Evolutionary conservation across 805 yeast species (phyloP), one percentile per base, ranked within the genome.

Genomic region (Candida parachauliodes): DNA sequence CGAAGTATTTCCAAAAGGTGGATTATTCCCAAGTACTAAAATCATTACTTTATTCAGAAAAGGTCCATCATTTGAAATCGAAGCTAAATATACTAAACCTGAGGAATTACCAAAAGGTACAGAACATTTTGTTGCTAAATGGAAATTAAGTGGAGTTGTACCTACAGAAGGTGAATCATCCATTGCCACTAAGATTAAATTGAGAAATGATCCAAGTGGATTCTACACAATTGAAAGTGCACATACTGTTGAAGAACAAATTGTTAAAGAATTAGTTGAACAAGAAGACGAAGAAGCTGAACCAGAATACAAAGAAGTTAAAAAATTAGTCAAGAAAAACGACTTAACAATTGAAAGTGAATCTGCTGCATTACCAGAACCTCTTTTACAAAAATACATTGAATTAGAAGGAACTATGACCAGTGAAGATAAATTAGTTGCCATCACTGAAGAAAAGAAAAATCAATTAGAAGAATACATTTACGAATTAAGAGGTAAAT

Each of bases 361-460:
- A 44, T 78, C 88, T 42, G 78, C 80, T 43, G 76, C 86, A 36
- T 74, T 84, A 54, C 62, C 83, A 45, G 72, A 69, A 45, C 62
- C 62, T 19, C 66, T 56, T 37, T 75, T 87, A 64, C 72, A 80
- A 54, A 69, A 66, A 39, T 75, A 72, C 50, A 75, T 83, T 45
- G 98, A 93, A 76, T 71, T 72, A 65, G 99, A 93, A 75, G 78
- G 79, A 58, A 76, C 83, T 62, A 70, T 93, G 81, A 74, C 78
- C 48, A 79, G 88, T 61, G 88, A 83, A 59, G 99, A 93, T 70
- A 93, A 89, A 74, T 81, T 91, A 54, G 97, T 93, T 49, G 94
- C 94, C 50, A 98, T 93, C 72, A 93, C 98, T 50, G 98, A 93
- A 76, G 97, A 93, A 72, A 88, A 88, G 69, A 93, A 93, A 83